Evolutionary conservation across 1,284 basidiomycete species (phyloP), one percentile per base, ranked within the genome.

Genomic region (Sphaerobolus stellatus): DNA sequence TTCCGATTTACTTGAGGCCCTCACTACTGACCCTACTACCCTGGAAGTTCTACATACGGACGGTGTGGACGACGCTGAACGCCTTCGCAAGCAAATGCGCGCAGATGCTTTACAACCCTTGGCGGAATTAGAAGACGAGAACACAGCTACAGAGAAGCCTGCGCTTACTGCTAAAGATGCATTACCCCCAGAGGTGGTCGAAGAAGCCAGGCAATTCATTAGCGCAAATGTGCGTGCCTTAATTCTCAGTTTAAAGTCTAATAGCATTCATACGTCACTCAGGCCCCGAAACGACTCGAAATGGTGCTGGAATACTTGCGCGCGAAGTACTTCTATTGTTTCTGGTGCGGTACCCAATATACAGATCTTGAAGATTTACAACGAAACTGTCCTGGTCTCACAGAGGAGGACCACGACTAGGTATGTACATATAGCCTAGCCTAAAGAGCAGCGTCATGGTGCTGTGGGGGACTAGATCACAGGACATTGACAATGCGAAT

Each of bases 271-370:
- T 33, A 27, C 38, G 25, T 58, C 50, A 53, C 49, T 48, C 62
- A 93, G 89, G 81, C 88, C 54, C 78, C 77, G 56, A 82, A 88
- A 67, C 80, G 89, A 43, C 75, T 94, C 40, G 71, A 75, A 30
- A 71, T 85, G 50, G 83, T 92, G 14, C 72, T 92, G 28, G 71
- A 79, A 7, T 92, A 94, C 68, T 76, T 94, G 36, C 85, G 92
- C 30, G 74, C 79, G 41, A 78, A 76, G 58, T 81, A 88, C 66
- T 68, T 74, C 16, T 93, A 93, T 67, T 94, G 92, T 66, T 91
- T 92, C 68, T 94, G 90, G 88, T 94, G 92, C 66, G 91, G 92
- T 8, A 80, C 84, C 5, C 78, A 83, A 62, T 94, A 92, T 66
- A 75, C 80, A 18, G 74, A 77, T 59, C 66, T 70, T 11, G 78